phyloP scores from a whole-genome alignment of 2,329 filamentous ascomycete genomes.

The Pseudogymnoascus sp. region DNA sequence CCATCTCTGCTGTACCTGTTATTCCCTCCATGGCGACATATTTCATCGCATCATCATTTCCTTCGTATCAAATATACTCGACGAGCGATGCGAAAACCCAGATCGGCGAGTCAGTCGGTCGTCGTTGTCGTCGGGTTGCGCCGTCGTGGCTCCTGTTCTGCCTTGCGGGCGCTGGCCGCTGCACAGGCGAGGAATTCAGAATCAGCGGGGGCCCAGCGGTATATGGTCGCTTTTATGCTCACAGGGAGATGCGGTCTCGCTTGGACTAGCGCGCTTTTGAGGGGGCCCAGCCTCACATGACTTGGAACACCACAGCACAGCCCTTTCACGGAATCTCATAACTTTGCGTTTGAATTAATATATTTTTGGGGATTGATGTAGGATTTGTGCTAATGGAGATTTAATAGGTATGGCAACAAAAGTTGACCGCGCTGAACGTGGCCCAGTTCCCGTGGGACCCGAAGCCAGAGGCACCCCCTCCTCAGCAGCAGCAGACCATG shows the following conservation, averaged over 20 bases:
- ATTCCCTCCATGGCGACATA: background rate
- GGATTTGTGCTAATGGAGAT: conserved; percentile 24
- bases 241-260: conserved; percentile 10
- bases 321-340: background rate
- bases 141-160: conserved; percentile 23
- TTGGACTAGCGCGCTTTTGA: conserved; percentile 9
- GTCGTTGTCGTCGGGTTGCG: conserved; percentile 4
- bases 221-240: conserved; percentile 53
- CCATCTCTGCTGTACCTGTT: conserved; percentile 5
- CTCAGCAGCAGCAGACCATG: conserved; percentile 30
- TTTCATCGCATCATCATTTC: conserved; percentile 6
- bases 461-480: conserved; percentile 56
- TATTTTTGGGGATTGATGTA: conserved; percentile 13
- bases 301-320: conserved; percentile 1
- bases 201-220: conserved; percentile 43
- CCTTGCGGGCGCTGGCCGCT: conserved; percentile 36
- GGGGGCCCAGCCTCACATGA: background rate
- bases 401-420: conserved; percentile 83
- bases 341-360: background rate
- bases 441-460: conserved; percentile 96
- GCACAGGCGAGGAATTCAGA: conserved; percentile 26
- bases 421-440: conserved; percentile 76
- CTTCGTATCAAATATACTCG: background rate
- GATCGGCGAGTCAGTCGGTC: background rate
- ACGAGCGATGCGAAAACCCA: background rate